Evolutionary conservation across 208 protist species (phyloP), one percentile per base, ranked within the genome.

Genomic region (Phytomonas serpens): DNA sequence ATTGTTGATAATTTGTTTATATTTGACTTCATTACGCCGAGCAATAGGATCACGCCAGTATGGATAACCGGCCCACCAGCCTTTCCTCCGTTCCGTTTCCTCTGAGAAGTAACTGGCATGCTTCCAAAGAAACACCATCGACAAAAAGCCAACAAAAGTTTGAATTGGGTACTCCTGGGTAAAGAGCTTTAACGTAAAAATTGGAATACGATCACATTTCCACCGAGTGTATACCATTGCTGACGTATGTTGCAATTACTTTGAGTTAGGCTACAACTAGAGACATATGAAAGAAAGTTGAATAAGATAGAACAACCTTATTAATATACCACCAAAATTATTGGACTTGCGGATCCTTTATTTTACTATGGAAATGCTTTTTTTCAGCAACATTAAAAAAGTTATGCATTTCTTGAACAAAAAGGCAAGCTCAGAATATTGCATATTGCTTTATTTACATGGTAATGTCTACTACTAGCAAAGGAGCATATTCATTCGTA

Each of bases 41-140:
- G 86, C 88, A 76, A 96, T 96, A 69, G 91, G 91, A 72, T 96
- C 91, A 69, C 91, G 91, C 91, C 91, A 96, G 85, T 94, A 94
- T 33, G 91, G 91, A 80, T 96, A 96, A 66, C 91, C 91, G 4
- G 79, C 86, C 88, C 88, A 93, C 87, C 88, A 94, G 64, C 86
- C 87, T 65, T 94, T 82, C 69, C 85, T 84, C 31, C 91, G 88
- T 83, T 96, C 91, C 23, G 91, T 96, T 76, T 96, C 91, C 77
- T 96, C 91, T 11, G 91, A 96, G 79, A 87, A 93, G 71, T 87
- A 89, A 68, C 74, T 81, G 71, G 84, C 81, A 80, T 94, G 85
- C 80, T 96, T 96, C 74, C 83, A 88, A 37, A 94, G 72, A 69
- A 96, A 93, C 57, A 84, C 77, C 69, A 94, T 89, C 68, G 77